These are phyloP conservation scores for Verticillium nubilum DNA, from an alignment of 2,329 filamentous ascomycete genomes.

Conservation along the genomic window DNA sequence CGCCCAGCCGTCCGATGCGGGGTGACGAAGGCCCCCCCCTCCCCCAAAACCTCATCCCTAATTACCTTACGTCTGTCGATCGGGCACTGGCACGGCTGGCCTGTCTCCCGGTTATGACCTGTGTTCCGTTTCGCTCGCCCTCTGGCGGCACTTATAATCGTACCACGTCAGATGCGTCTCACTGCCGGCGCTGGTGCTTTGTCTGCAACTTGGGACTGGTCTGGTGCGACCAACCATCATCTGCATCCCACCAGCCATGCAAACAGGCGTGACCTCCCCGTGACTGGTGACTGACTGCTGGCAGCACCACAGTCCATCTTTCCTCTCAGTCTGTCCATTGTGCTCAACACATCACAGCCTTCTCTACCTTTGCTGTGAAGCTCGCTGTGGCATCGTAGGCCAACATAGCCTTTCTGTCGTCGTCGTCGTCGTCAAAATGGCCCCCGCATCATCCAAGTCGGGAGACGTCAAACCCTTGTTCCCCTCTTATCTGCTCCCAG, in stretches of 20 bases:
- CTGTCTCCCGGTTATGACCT: too few species aligned
- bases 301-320: neutral
- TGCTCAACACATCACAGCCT: neutral
- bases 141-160: neutral
- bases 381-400: neutral
- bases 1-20: neutral
- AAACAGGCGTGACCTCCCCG: neutral
- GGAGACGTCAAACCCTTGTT: slow-evolving; percentile 26
- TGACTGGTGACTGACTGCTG: neutral
- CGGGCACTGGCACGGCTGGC: too few species aligned
- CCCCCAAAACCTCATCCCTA: neutral
- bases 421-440: neutral
- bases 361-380: neutral
- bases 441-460: neutral
- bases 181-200: neutral
- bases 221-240: neutral
- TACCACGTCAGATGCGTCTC: neutral
- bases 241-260: neutral
- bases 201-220: too few species aligned
- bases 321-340: neutral
- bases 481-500: slow-evolving; percentile 46
- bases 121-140: neutral
- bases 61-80: too few species aligned
- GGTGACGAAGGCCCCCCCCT: neutral
- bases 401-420: neutral